A percentile compares a stretch with the other conserved stretches of the same genome.
phyloP scores from a whole-genome alignment of 306 rosid genomes.

The Dryas drummondii region DNA sequence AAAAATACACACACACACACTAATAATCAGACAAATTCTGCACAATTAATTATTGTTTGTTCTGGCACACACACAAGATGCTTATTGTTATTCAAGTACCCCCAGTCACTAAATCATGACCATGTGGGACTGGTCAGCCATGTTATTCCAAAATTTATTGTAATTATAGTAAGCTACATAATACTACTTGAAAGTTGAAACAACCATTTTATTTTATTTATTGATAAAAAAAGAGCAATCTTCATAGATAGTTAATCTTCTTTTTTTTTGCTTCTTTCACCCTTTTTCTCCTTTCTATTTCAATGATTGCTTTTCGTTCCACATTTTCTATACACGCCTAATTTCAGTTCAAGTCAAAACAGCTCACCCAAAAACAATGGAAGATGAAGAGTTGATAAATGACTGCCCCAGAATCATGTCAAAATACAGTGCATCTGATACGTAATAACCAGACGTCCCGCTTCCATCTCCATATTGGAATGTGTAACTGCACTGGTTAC shows the following conservation, averaged over 20 bases:
- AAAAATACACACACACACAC: neutral
- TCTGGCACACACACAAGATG: conserved; percentile 7
- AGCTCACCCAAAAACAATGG: conserved; percentile 85
- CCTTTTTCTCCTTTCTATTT: conserved; percentile 12
- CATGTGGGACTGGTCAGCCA: neutral
- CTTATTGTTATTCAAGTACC: neutral
- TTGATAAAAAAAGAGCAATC: neutral
- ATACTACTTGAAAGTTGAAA: no score
- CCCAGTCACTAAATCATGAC: neutral
- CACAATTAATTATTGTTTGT: neutral
- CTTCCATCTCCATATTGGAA: conserved; percentile 91
- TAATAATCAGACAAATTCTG: neutral
- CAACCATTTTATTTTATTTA: neutral
- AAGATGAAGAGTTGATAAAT: conserved; percentile 58
- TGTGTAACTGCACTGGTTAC: conserved; percentile 74
- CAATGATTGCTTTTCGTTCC: conserved; percentile 1
- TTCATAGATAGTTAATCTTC: neutral
- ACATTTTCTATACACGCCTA: neutral
- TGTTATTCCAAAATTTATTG: neutral
- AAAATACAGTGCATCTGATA: conserved; percentile 66
- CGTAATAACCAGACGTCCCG: conserved; percentile 78
- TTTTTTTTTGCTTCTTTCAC: conserved; percentile 13
- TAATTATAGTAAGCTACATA: neutral
- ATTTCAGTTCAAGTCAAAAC: conserved; percentile 17
- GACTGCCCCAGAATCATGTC: conserved; percentile 77